Percentiles rank a stretch among this genome's conserved stretches.
These are phyloP conservation scores for Hyparrhenia diplandra DNA, from an alignment of 176 grass and related monocot genomes.

Conservation along the genomic window DNA sequence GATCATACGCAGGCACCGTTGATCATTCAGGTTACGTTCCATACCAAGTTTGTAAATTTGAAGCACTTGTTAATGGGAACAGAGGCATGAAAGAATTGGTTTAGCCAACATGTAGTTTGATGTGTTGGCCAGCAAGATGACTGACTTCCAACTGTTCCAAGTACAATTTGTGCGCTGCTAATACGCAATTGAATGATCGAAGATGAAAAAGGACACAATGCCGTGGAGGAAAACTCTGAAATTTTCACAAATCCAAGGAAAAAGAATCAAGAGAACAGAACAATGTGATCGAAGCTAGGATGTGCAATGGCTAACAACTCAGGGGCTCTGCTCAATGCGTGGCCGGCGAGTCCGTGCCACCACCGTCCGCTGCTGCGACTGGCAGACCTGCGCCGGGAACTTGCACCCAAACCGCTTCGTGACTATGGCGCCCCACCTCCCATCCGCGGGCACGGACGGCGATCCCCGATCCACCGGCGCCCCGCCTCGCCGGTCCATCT, in stretches of 20 bases:
- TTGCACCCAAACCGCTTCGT: slow-evolving; percentile 83
- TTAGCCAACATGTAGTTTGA: not conserved
- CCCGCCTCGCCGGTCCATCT: slow-evolving; percentile 55
- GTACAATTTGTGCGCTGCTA: not conserved
- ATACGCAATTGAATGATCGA: slow-evolving; percentile 1
- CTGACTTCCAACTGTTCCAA: not conserved
- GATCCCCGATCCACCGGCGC: not conserved
- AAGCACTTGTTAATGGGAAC: not conserved
- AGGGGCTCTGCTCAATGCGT: slow-evolving; percentile 70
- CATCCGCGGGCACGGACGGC: slow-evolving; percentile 16
- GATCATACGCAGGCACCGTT: no score
- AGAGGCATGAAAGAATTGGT: not conserved
- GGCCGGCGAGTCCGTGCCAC: slow-evolving; percentile 63
- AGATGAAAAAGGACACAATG: slow-evolving; percentile 8
- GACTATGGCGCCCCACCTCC: slow-evolving; percentile 52
- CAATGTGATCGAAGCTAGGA: slow-evolving; percentile 31
- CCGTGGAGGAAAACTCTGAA: slow-evolving; percentile 9
- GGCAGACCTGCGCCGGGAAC: slow-evolving; percentile 88
- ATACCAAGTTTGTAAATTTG: slow-evolving; percentile 18
- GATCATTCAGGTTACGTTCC: not conserved
- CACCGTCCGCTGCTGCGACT: slow-evolving; percentile 74
- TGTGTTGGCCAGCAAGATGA: not conserved
- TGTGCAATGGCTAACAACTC: slow-evolving; percentile 19
- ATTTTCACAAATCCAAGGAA: slow-evolving; percentile 43
- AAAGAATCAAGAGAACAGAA: slow-evolving; percentile 47